Conservation (phyloP, 805 yeast species). For the Hanseniaspora mollemarum region DNA sequence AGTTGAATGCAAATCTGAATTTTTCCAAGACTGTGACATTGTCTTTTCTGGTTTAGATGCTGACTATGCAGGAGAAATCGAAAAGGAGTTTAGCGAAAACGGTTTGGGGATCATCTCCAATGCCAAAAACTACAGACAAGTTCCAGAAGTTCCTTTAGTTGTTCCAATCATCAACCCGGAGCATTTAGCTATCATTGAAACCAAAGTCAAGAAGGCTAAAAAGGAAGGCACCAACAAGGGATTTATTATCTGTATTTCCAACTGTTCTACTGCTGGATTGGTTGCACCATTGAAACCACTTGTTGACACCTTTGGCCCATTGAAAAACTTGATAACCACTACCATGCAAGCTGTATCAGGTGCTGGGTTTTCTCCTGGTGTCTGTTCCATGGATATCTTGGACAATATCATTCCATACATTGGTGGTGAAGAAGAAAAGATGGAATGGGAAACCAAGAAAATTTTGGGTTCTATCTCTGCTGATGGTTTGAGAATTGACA, state of each 20-base stretch:
- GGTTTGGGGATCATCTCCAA: constrained; percentile 84
- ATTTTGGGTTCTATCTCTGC: constrained; percentile 58
- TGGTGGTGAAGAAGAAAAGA: constrained; percentile 94
- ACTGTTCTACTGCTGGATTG: constrained; percentile 96
- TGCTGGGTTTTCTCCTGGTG: constrained; percentile 97
- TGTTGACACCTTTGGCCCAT: constrained; percentile 79
- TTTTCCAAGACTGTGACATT: constrained; percentile 80
- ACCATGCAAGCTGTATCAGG: constrained; percentile 97
- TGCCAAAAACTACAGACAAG: constrained; percentile 92
- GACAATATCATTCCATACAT: constrained; percentile 93
- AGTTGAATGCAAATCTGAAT: constrained; percentile 62
- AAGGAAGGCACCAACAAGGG: constrained; percentile 53
- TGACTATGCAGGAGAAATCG: constrained; percentile 86
- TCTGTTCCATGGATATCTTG: constrained; percentile 83
- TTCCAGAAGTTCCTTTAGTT: constrained; percentile 72
- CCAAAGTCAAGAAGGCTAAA: constrained; percentile 44
- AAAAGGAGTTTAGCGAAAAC: constrained; percentile 65
- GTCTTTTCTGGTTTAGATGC: constrained; percentile 92
- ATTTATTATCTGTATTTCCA: constrained; percentile 85
- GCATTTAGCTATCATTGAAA: constrained; percentile 64
- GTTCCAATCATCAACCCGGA: constrained; percentile 94
- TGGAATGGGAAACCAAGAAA: constrained; percentile 96
- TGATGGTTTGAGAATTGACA: constrained; percentile 44
- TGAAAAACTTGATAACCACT: constrained; percentile 74
- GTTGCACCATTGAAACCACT: constrained; percentile 96